These are phyloP conservation scores for Annona squamosa DNA, from an alignment of 164 flowering plant genomes.

Conservation along the genomic window DNA sequence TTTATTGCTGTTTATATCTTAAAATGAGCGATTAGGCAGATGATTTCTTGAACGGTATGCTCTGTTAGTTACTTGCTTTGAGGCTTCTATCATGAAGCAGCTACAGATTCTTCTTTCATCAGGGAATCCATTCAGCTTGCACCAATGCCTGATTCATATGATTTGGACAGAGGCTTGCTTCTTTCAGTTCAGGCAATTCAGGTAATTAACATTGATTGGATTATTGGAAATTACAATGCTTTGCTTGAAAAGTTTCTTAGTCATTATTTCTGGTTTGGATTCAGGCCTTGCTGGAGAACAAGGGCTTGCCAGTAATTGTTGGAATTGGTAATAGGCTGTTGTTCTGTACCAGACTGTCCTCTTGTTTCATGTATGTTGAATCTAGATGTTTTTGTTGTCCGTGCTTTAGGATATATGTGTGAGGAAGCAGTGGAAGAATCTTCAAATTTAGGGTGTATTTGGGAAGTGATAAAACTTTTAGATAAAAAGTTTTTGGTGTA, in stretches of 20 bases:
- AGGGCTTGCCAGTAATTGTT: conserved; percentile 89
- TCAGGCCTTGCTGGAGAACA: conserved; percentile 93
- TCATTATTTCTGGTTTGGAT: conserved; percentile 8
- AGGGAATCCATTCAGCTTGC: conserved; percentile 76
- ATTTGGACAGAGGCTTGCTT: conserved; percentile 91
- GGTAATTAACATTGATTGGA: conserved; percentile 30
- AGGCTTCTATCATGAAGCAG: conserved; percentile 67
- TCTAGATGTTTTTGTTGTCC: too few species aligned
- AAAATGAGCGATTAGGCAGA: background rate
- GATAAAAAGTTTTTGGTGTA: too few species aligned
- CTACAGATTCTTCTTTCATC: conserved; percentile 86
- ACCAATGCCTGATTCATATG: conserved; percentile 95
- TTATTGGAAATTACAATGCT: background rate
- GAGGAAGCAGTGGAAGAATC: too few species aligned
- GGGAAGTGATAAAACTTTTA: too few species aligned
- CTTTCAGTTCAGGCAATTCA: conserved; percentile 97
- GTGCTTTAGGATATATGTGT: too few species aligned
- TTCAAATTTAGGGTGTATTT: too few species aligned
- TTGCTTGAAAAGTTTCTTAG: conserved; percentile 3
- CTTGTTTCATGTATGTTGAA: conserved; percentile 5
- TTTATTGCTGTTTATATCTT: conserved; percentile 1
- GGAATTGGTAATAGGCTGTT: conserved; percentile 71
- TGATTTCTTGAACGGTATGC: background rate
- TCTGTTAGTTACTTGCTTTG: conserved; percentile 11
- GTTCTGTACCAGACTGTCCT: background rate